Base-by-base conservation (phyloP, 2,329 filamentous ascomycete genomes). In the Alternaria dauci region DNA sequence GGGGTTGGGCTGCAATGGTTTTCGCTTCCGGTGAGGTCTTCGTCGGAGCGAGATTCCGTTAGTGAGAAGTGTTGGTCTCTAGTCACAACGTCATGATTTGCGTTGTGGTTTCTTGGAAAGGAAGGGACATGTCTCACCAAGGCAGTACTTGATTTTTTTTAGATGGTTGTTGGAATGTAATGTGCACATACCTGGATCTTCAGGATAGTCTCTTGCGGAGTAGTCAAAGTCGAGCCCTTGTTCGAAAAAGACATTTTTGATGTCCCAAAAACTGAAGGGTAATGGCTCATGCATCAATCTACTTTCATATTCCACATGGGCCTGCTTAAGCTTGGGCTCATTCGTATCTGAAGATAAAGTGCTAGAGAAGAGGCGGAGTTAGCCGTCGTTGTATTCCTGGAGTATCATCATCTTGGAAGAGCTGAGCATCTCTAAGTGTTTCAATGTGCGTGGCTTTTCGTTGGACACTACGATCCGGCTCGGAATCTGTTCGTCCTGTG, bases 61-160 rank as follows among this genome's bases (percentile, higher is more conserved):
- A 38, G 30, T 36, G 46, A 38, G 32, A 6, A 38, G 30, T 26
- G 46, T 14, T 20, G 20, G 9, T 38, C 8, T 50, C 14, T 9
- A 38, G 46, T 38, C 34, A n/a, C 46, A 30, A 48, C 46, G 46
- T 48, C 46, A 48, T 36, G 20, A 28, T 16, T 48, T 36, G 46
- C 8, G 46, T 48, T 4, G 3, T 48, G 46, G 30, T 48, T 12
- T 36, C n/a, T 48, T 34, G 30, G 18, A 25, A 34, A 23, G 8
- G 16, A 34, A 18, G 18, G 5, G 32, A 3, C 4, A 11, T 11
- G 4, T 30, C 28, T 9, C 9, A 30, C 28, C 11, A 30, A 11
- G 11, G 11, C 1, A 30, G 11, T 30, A 30, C 28, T 2, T 11
- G 28, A 30, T 30, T 30, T 30, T 30, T 30, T 23, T 30, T 5